Evolutionary conservation across 73 alveolate species (phyloP).

Genomic region (Stentor roeselii): DNA sequence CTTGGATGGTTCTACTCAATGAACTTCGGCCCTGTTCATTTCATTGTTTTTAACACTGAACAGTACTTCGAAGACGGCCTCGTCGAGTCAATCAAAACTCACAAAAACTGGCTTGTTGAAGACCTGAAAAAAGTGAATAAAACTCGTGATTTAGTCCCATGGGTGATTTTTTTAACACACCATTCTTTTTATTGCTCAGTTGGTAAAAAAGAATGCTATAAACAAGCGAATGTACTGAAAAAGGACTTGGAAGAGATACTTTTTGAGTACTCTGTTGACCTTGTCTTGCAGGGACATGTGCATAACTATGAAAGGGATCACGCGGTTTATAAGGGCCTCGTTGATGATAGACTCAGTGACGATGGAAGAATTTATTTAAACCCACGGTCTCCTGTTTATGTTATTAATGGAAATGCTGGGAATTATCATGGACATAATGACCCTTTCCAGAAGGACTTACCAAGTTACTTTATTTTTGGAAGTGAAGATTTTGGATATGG

Average conservation of each 20-base stretch:
- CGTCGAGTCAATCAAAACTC: neutral
- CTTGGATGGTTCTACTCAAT: neutral
- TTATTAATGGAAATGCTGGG: conserved; percentile 18
- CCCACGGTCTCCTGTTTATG: conserved; percentile 7
- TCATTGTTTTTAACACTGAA: neutral
- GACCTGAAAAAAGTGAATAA: neutral
- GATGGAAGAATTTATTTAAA: neutral
- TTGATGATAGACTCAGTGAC: neutral
- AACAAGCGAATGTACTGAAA: neutral
- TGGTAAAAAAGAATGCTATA: neutral
- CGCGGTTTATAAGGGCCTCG: neutral
- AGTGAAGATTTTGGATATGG: conserved; percentile 21
- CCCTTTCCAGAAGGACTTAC: neutral
- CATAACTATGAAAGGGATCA: conserved; percentile 8
- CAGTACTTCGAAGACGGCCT: neutral
- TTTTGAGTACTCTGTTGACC: neutral
- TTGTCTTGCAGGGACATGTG: conserved; percentile 8
- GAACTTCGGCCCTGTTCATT: conserved; percentile 14
- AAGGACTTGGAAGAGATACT: neutral
- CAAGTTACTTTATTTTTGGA: neutral
- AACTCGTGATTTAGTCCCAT: neutral
- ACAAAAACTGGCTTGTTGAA: conserved; percentile 1
- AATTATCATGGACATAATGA: conserved; percentile 16
- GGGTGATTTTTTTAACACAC: neutral
- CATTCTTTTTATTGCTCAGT: conserved; percentile 20